Conservation (phyloP, 2,329 filamentous ascomycete genomes). For the Fusarium drepaniforme region DNA sequence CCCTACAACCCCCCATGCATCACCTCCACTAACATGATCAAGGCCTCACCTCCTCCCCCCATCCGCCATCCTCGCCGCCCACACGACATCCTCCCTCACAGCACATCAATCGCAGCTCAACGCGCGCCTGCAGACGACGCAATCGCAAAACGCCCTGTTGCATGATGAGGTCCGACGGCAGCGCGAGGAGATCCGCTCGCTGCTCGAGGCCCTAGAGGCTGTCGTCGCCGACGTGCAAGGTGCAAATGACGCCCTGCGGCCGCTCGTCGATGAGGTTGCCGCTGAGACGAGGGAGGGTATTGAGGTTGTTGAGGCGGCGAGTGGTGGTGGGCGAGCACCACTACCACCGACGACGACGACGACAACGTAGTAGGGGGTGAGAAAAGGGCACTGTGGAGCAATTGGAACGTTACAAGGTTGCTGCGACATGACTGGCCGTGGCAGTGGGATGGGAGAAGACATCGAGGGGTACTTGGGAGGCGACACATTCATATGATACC, state of each 20-base stretch:
- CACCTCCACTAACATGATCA: not conserved
- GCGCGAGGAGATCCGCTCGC: constrained; percentile 64
- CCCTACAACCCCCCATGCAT: not conserved
- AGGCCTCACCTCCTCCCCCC: constrained; percentile 70
- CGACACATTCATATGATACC: constrained; percentile 25
- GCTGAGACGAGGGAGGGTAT: constrained; percentile 58
- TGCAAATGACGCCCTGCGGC: constrained; percentile 62
- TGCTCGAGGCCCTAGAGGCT: constrained; percentile 63
- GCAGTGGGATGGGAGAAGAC: not conserved
- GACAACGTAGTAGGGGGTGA: not conserved
- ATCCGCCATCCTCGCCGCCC: constrained; percentile 63
- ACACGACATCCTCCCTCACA: constrained; percentile 65
- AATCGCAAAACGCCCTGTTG: constrained; percentile 67
- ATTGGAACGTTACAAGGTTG: not conserved
- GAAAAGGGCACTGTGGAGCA: not conserved
- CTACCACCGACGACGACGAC: not conserved
- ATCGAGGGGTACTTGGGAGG: constrained; percentile 12
- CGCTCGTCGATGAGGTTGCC: constrained; percentile 61
- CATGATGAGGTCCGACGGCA: constrained; percentile 65
- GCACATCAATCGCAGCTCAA: constrained; percentile 68
- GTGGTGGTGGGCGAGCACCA: constrained; percentile 1
- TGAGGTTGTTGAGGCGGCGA: constrained; percentile 33
- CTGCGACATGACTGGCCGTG: not conserved
- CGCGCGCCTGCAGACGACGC: constrained; percentile 67
- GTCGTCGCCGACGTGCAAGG: constrained; percentile 66